Percentiles rank a stretch among this genome's conserved stretches.
Conservation (phyloP, 352 stramenopile genomes). For the Phytopythium vexans region DNA sequence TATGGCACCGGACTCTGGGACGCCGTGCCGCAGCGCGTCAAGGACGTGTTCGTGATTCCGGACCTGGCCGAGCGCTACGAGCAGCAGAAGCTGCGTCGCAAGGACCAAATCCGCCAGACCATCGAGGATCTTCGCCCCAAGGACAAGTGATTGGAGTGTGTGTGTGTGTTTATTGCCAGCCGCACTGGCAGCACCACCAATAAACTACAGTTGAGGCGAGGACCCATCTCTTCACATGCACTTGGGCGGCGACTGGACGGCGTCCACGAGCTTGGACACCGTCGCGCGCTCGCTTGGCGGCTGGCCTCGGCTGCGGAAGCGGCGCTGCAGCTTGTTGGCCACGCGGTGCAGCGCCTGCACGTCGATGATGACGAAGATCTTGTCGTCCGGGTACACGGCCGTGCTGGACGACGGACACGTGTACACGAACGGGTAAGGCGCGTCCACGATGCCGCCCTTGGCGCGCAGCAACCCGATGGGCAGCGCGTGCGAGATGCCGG, state of each 20-base stretch:
- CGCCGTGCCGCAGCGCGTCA: constrained; percentile 61
- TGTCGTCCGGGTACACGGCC: constrained; percentile 64
- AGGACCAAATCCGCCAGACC: constrained; percentile 67
- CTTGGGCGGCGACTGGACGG: constrained; percentile 1
- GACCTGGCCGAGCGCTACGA: constrained; percentile 73
- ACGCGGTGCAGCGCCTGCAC: constrained; percentile 66
- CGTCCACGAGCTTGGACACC: constrained; percentile 7
- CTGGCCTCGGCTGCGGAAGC: constrained; percentile 45
- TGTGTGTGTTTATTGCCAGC: too few relatives aligned
- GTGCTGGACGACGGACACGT: constrained; percentile 64
- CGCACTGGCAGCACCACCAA: too few relatives aligned
- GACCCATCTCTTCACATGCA: neutral
- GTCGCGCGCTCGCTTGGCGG: constrained; percentile 1
- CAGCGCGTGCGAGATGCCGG: constrained; percentile 60
- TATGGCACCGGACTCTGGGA: constrained; percentile 80
- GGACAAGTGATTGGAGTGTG: constrained; percentile 28
- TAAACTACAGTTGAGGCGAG: too few relatives aligned
- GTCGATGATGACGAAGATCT: constrained; percentile 83
- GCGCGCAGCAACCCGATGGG: constrained; percentile 74
- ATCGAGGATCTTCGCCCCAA: constrained; percentile 79
- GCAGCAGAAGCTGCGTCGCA: constrained; percentile 60
- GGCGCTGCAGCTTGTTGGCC: constrained; percentile 72
- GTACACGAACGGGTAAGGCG: constrained; percentile 79
- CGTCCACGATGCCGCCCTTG: constrained; percentile 36
- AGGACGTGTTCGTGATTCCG: constrained; percentile 57